A percentile compares a stretch with the other conserved stretches of the same genome.
Evolutionary conservation across 768 basidiomycete genomes (phyloP).

Genomic region (Boletus tomentosulus): DNA sequence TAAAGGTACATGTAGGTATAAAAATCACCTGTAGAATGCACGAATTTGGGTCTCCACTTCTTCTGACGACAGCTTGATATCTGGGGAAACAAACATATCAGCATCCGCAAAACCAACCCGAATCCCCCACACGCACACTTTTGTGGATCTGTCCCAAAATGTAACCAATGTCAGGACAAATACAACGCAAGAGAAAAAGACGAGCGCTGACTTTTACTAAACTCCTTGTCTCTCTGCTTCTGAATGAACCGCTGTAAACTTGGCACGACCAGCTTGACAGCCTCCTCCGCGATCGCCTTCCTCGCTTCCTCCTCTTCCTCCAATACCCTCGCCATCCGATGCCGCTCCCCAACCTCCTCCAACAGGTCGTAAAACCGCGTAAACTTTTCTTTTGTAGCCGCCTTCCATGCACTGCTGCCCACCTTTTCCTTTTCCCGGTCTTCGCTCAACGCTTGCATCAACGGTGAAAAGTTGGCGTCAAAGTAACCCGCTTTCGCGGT

Average conservation of each 20-base stretch:
- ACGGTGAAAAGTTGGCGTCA: constrained; percentile 74
- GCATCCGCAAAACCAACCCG: neutral
- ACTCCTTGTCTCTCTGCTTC: constrained; percentile 75
- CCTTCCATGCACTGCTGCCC: constrained; percentile 42
- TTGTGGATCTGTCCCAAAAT: constrained; percentile 39
- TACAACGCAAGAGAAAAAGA: constrained; percentile 8
- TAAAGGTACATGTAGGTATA: neutral
- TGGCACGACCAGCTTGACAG: constrained; percentile 72
- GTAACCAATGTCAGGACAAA: neutral
- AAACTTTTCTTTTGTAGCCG: constrained; percentile 76
- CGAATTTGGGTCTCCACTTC: constrained; percentile 70
- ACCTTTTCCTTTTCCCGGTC: constrained; percentile 44
- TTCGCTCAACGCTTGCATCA: constrained; percentile 60
- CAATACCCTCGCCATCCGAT: constrained; percentile 62
- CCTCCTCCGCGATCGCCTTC: constrained; percentile 63
- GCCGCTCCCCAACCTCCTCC: constrained; percentile 76
- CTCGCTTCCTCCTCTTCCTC: constrained; percentile 65
- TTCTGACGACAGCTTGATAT: constrained; percentile 74
- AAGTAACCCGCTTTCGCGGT: constrained; percentile 83
- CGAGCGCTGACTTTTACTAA: constrained; percentile 67
- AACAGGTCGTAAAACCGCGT: constrained; percentile 76
- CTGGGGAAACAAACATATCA: constrained; percentile 36
- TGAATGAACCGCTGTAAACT: constrained; percentile 69
- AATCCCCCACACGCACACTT: constrained; percentile 39
- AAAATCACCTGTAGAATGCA: constrained; percentile 46